Base-by-base conservation (phyloP, 1,139 yeast species). In the Saccharomyces pastorianus region DNA sequence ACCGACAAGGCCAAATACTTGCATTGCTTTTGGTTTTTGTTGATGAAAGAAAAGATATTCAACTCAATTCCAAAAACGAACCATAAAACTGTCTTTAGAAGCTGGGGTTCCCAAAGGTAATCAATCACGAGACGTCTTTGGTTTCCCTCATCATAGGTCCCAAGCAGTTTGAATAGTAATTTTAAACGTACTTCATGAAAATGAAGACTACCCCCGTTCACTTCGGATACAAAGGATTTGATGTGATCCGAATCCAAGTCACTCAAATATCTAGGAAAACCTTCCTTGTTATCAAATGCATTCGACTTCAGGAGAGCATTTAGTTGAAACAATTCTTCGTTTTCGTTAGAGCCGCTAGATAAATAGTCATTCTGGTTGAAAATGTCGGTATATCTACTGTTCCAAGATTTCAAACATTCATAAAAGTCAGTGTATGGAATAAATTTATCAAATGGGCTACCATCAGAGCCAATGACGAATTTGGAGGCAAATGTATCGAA, bases 131-230 rank as follows among this genome's bases (percentile, higher is more conserved):
- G 55, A 9, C 51, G 23, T 47, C 73, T 66, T 4, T 61, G 53
- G 0, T 61, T 63, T 4, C 66, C 65, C 1, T 57, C 61, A 1
- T 53, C 44, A 4, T 58, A 47, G 4, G 55, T 42, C 6, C 72
- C 64, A 9, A 82, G 64, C 1, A 83, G 60, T 26, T 66, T 61
- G n/a, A 71, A 60, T 4, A 86, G 60, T 3, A 87, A 66, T 2
- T 60, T 52, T 6, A 74, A 62, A 55, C 88, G 75, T 0, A 80
- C 69, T 51, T 80, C 81, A 48, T 74, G 76, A 41, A 77, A 74
- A 62, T 82, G 84, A 28, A 69, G 64, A 4, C 63, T 61, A 1
- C 70, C 56, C 1, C 55, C 54, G 53, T 76, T 75, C 8, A 79
- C 56, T 0, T 58, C 53, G 1, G 63, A 49, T 11, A 81, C 59